Evolutionary conservation across 495 filamentous ascomycete genomes (phyloP), one percentile per base, ranked within the genome.

Genomic region (Aspergillus ellipticus): DNA sequence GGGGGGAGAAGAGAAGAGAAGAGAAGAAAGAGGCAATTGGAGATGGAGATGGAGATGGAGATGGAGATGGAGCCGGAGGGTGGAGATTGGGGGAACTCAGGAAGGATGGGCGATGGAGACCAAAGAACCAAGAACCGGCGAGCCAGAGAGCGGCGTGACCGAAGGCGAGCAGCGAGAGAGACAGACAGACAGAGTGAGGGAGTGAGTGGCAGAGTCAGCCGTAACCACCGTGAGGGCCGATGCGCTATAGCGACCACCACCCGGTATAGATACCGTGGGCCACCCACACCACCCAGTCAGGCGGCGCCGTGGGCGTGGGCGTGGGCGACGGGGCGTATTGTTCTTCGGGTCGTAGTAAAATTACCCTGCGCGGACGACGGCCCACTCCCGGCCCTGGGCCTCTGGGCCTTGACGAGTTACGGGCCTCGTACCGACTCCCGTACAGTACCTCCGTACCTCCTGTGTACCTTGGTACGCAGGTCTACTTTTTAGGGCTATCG

Each of bases 181-280:
- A 41, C 41, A 39, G 26, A 16, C 22, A 48, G 42, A 28, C 47
- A 46, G 45, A 41, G 56, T 21, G 17, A n/a, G n/a, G n/a, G n/a
- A 24, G 35, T 15, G 50, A 53, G 42, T 47, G 55, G 55, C 43
- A 58, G 47, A 58, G 55, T 58, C 56, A 58, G 56, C 50, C 50
- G 49, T 55, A 51, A 41, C 49, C n/a, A 39, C 49, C 16, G 16
- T 17, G 49, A 51, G 24, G 29, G 31, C 29, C 19, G 49, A 51
- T 39, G 39, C 49, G 49, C 49, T 57, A 48, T 58, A 42, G 19
- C 21, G 19, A 41, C 41, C n/a, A n/a, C n/a, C n/a, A n/a, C n/a
- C n/a, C n/a, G 11, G 37, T 22, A 28, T 48, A 48, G n/a, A n/a
- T 48, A 48, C 22, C n/a, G 3, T 48, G 9, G 28, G 6, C 22